Percentiles rank a stretch among this genome's conserved stretches.
Conservation (phyloP, 2,329 filamentous ascomycete genomes). For the Alternaria sp. region DNA sequence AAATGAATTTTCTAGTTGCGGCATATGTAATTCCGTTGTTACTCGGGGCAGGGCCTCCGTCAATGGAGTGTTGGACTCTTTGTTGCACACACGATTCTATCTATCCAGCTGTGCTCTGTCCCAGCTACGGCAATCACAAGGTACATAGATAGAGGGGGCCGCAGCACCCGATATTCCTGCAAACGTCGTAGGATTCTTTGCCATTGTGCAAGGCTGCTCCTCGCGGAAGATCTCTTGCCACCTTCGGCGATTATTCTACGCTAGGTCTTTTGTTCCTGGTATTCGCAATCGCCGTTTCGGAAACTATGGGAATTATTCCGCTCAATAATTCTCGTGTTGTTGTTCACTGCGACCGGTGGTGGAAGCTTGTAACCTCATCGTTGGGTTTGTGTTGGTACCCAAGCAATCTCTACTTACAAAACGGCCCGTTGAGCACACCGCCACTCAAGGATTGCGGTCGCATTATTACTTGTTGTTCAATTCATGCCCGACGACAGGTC, state of each 20-base stretch:
- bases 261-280: not conserved
- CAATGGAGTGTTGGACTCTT: not conserved
- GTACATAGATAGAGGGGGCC: not conserved
- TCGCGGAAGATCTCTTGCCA: not conserved
- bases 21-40: not conserved
- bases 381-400: not conserved
- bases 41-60: not conserved
- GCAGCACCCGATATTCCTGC: not conserved
- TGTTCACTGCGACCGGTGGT: not conserved
- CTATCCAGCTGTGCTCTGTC: not conserved
- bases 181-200: not conserved
- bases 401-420: not conserved
- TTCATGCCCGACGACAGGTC: not conserved
- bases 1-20: not conserved
- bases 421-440: constrained; percentile 1
- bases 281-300: not conserved
- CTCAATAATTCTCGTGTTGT: not conserved
- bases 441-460: not conserved
- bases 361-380: not conserved
- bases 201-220: not conserved
- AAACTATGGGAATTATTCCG: not conserved
- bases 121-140: not conserved
- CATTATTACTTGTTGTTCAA: not conserved
- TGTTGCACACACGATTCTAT: not conserved
- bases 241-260: not conserved